phyloP scores from a whole-genome alignment of 2,329 filamentous ascomycete genomes.

The Aspergillus novoparasiticus region DNA sequence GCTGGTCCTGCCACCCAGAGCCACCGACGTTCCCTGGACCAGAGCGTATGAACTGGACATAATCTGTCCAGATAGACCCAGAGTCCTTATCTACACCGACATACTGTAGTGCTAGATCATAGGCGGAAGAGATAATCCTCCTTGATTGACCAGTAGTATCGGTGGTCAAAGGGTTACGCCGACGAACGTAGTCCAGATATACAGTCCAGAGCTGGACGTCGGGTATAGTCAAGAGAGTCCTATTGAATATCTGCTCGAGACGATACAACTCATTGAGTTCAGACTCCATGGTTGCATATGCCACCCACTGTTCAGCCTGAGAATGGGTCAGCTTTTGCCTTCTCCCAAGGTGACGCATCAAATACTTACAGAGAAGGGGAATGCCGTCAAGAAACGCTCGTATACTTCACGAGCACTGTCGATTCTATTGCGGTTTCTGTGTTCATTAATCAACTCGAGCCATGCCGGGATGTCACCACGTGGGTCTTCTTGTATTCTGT shows the following conservation, averaged over 20 bases:
- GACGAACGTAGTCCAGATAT: constrained; percentile 93
- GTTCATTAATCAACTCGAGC: constrained; percentile 82
- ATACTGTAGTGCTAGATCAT: constrained; percentile 87
- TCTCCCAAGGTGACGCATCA: background rate
- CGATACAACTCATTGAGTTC: constrained; percentile 78
- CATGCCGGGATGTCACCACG: constrained; percentile 91
- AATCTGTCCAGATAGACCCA: constrained; percentile 89
- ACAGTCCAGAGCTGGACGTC: constrained; percentile 88
- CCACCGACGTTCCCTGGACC: constrained; percentile 85
- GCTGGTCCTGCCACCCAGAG: constrained; percentile 90
- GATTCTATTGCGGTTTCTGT: constrained; percentile 77
- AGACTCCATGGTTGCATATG: constrained; percentile 86
- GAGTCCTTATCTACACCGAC: constrained; percentile 91
- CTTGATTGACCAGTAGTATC: constrained; percentile 77
- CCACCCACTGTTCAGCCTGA: constrained; percentile 88
- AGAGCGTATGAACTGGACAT: constrained; percentile 88
- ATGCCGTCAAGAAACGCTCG: constrained; percentile 82
- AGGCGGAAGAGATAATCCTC: constrained; percentile 78
- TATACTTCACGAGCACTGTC: constrained; percentile 80
- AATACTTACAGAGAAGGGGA: constrained; percentile 82
- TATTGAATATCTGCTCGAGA: constrained; percentile 81
- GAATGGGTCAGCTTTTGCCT: constrained; percentile 34
- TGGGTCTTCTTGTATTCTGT: constrained; percentile 87
- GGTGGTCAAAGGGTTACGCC: constrained; percentile 81
- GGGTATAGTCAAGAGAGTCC: constrained; percentile 74